Percentiles rank a stretch among this genome's conserved stretches.
phyloP scores from a whole-genome alignment of 345 rosid genomes.

The Noccaea caerulescens region DNA sequence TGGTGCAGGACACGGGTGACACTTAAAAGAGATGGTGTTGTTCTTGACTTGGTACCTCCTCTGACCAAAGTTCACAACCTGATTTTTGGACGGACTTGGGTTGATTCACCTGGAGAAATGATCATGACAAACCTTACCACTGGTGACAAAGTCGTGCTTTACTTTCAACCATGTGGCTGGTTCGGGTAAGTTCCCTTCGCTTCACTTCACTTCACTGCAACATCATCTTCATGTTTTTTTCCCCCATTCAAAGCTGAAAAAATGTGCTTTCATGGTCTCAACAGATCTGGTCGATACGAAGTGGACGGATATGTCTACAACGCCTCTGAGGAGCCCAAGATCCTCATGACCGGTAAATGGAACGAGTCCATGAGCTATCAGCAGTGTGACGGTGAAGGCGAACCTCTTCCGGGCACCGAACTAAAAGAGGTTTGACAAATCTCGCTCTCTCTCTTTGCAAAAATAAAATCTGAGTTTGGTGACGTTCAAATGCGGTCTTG shows the following conservation, averaged over 20 bases:
- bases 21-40: constrained; percentile 73
- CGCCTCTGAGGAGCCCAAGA: constrained; percentile 80
- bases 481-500: constrained; percentile 5
- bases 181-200: constrained; percentile 59
- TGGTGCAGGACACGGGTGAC: constrained; percentile 69
- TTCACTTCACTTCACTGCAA: constrained; percentile 18
- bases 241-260: constrained; percentile 9
- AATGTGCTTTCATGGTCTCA: constrained; percentile 14
- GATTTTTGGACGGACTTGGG: constrained; percentile 85
- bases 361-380: constrained; percentile 77
- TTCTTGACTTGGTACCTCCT: constrained; percentile 84
- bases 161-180: constrained; percentile 89
- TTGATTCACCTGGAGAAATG: constrained; percentile 81
- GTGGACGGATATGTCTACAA: constrained; percentile 86
- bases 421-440: constrained; percentile 57
- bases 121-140: constrained; percentile 73
- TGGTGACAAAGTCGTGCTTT: constrained; percentile 74
- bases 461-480: not conserved
- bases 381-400: constrained; percentile 80
- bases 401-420: constrained; percentile 80
- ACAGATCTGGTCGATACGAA: constrained; percentile 88
- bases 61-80: constrained; percentile 74
- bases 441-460: not conserved
- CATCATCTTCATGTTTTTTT: constrained; percentile 15
- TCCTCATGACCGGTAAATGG: constrained; percentile 89